phyloP scores from a whole-genome alignment of 768 basidiomycete genomes.

The Tricholoma saponaceum region DNA sequence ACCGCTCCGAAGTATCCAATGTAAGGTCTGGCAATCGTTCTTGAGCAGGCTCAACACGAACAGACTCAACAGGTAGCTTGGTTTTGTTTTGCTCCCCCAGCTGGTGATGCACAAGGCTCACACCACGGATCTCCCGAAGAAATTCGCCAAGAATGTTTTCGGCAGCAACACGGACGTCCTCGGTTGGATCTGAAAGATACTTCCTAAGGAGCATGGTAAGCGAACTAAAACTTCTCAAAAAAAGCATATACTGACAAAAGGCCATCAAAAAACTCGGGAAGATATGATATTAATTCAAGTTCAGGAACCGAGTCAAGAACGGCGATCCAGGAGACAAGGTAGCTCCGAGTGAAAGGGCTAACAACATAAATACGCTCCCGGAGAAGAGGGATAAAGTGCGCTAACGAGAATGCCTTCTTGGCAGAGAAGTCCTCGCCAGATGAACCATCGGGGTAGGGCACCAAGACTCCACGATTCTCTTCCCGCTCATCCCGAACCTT shows the following conservation, averaged over 20 bases:
- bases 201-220: conserved; percentile 45
- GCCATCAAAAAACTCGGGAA: conserved; percentile 94
- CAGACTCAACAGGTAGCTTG: conserved; percentile 37
- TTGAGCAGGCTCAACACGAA: conserved; percentile 35
- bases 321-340: conserved; percentile 95
- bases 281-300: conserved; percentile 88
- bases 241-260: conserved; percentile 63
- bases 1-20: conserved; percentile 51
- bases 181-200: conserved; percentile 92
- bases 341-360: conserved; percentile 92
- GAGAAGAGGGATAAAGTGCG: conserved; percentile 91
- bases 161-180: conserved; percentile 89
- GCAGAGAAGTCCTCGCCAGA: conserved; percentile 36
- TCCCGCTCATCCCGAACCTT: conserved; percentile 58
- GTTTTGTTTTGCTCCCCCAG: conserved; percentile 51
- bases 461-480: conserved; percentile 55
- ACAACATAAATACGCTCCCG: conserved; percentile 92
- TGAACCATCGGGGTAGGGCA: conserved; percentile 55
- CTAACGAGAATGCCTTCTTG: conserved; percentile 86
- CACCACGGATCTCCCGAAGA: conserved; percentile 84
- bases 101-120: conserved; percentile 69
- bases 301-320: conserved; percentile 96
- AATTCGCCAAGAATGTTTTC: conserved; percentile 88
- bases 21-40: conserved; percentile 61
- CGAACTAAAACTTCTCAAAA: conserved; percentile 6